These are phyloP conservation scores for Ascochyta lentis DNA, from an alignment of 2,329 filamentous ascomycete species.

Conservation along the genomic window DNA sequence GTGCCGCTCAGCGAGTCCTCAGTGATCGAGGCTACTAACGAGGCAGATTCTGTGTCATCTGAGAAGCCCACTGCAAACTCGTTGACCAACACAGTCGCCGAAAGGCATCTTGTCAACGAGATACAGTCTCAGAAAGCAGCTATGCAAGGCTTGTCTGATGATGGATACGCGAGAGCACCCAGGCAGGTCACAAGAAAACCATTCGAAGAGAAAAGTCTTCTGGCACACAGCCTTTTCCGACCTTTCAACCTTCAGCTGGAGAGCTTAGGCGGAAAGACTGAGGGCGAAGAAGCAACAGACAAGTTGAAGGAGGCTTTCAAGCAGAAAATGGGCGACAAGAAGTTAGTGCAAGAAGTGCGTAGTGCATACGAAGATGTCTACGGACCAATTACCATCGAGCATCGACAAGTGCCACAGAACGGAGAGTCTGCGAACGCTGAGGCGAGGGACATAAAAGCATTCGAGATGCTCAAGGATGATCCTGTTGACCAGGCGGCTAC, in stretches of 20 bases:
- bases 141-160: constrained; percentile 40
- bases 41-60: not conserved
- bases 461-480: constrained; percentile 27
- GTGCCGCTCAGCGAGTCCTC: not conserved
- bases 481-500: not conserved
- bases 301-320: constrained; percentile 16
- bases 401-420: constrained; percentile 23
- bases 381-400: constrained; percentile 32
- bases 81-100: constrained; percentile 17
- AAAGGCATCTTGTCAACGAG: constrained; percentile 35
- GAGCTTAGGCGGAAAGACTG: constrained; percentile 27
- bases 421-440: not conserved
- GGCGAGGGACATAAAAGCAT: constrained; percentile 1
- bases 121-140: constrained; percentile 35
- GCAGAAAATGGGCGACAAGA: constrained; percentile 25
- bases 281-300: constrained; percentile 4
- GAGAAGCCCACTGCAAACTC: not conserved
- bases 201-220: constrained; percentile 31
- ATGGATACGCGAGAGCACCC: constrained; percentile 29
- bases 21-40: not conserved
- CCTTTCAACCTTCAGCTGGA: constrained; percentile 39
- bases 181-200: constrained; percentile 20
- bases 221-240: constrained; percentile 41
- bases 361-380: constrained; percentile 38
- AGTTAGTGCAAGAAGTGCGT: constrained; percentile 34